Conservation (phyloP, 352 stramenopile genomes). For the Pythium aristosporum region DNA sequence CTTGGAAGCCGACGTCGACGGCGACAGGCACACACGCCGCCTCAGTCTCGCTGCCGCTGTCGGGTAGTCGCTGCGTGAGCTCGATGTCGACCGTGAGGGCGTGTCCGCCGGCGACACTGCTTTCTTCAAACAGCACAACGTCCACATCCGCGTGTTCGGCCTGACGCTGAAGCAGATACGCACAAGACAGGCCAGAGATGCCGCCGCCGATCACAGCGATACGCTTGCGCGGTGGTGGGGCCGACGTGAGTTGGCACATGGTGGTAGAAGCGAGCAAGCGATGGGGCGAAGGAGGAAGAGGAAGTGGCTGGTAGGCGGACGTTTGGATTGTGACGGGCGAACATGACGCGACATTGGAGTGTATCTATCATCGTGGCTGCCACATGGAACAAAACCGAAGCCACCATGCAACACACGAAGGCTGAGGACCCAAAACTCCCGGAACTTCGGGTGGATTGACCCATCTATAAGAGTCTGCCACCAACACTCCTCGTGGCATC, state of each 20-base stretch:
- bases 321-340: neutral
- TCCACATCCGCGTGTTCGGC: slow-evolving; percentile 32
- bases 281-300: neutral
- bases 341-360: too few species aligned
- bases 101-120: slow-evolving; percentile 38
- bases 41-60: neutral
- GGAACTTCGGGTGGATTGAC: too few species aligned
- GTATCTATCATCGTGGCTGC: too few species aligned
- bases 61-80: slow-evolving; percentile 24
- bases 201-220: slow-evolving; percentile 35
- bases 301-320: neutral
- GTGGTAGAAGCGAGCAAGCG: neutral
- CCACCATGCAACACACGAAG: too few species aligned
- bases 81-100: slow-evolving; percentile 45
- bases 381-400: too few species aligned
- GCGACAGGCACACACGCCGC: slow-evolving; percentile 11
- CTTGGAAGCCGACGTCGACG: slow-evolving; percentile 90
- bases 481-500: too few species aligned
- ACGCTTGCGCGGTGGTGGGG: slow-evolving; percentile 24
- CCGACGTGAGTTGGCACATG: slow-evolving; percentile 16
- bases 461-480: too few species aligned
- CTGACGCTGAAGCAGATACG: slow-evolving; percentile 31
- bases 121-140: slow-evolving; percentile 52
- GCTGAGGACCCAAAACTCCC: too few species aligned
- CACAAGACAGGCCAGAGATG: slow-evolving; percentile 35